These are phyloP conservation scores for Pseudopyricularia javanii DNA, from an alignment of 2,329 filamentous ascomycete genomes.

Conservation along the genomic window DNA sequence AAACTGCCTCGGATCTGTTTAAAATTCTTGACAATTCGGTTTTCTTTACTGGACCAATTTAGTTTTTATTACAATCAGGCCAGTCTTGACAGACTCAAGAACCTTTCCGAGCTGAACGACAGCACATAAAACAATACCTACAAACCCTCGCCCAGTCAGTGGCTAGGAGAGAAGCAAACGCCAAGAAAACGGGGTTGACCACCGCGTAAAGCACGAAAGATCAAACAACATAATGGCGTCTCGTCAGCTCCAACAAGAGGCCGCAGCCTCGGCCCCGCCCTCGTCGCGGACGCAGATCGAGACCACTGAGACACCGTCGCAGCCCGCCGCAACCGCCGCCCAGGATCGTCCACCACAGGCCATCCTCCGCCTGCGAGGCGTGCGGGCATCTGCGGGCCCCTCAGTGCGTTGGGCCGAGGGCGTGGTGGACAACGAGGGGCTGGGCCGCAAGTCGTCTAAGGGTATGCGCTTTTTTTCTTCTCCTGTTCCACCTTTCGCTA, in stretches of 20 bases:
- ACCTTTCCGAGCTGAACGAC: too few relatives aligned
- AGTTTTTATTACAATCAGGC: too few relatives aligned
- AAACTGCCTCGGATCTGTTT: too few relatives aligned
- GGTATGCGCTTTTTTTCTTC: conserved; percentile 33
- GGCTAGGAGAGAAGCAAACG: neutral
- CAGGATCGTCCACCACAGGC: conserved; percentile 16
- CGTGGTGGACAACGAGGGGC: conserved; percentile 88
- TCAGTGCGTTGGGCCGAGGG: conserved; percentile 87
- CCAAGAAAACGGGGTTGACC: neutral
- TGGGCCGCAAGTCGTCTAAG: conserved; percentile 91
- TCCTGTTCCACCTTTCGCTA: neutral
- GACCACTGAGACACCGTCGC: neutral
- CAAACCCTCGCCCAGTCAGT: neutral
- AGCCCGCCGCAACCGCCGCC: conserved; percentile 5
- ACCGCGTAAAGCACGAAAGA: neutral
- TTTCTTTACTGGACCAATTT: too few relatives aligned
- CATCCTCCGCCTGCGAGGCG: conserved; percentile 40
- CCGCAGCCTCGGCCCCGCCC: conserved; percentile 3
- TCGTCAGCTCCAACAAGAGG: neutral
- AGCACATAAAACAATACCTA: too few relatives aligned
- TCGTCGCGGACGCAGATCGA: conserved; percentile 8
- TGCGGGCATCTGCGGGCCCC: conserved; percentile 31
- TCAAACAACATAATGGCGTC: neutral
- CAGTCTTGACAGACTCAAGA: too few relatives aligned
- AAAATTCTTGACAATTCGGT: too few relatives aligned